Evolutionary conservation across 2,329 filamentous ascomycete species (phyloP).

Genomic region (Nigrograna mackinnonii): DNA sequence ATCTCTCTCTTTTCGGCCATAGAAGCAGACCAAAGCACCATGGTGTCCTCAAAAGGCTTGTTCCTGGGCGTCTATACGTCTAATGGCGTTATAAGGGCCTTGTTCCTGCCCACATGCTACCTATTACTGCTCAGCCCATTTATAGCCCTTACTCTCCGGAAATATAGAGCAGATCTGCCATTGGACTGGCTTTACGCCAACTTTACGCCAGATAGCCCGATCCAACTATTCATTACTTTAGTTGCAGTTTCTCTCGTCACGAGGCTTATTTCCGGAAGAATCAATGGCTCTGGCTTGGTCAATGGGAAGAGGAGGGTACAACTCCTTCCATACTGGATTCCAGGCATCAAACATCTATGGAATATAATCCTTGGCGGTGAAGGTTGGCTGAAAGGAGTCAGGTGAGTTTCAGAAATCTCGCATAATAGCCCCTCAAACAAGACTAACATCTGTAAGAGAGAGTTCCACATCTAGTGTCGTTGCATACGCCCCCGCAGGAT

Average conservation of each 20-base stretch:
- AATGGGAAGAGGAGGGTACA: constrained; percentile 47
- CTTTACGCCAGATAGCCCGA: constrained; percentile 32
- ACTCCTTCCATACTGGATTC: constrained; percentile 63
- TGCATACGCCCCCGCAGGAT: constrained; percentile 53
- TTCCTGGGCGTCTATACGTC: constrained; percentile 38
- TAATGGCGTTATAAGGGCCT: constrained; percentile 31
- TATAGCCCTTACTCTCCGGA: constrained; percentile 19
- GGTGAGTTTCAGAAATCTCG: constrained; percentile 30
- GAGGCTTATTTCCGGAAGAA: constrained; percentile 28
- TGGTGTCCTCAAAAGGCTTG: constrained; percentile 32
- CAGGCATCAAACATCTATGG: constrained; percentile 58
- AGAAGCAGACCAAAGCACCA: too few species aligned
- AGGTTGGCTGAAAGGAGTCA: constrained; percentile 46
- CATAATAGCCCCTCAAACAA: neutral
- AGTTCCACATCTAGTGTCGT: constrained; percentile 48
- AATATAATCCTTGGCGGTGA: constrained; percentile 53
- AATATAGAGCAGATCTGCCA: too few species aligned
- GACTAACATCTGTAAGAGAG: constrained; percentile 26
- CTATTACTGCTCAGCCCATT: constrained; percentile 34
- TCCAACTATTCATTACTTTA: constrained; percentile 29
- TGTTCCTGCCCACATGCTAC: constrained; percentile 40
- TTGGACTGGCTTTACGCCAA: too few species aligned
- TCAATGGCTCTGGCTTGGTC: constrained; percentile 14
- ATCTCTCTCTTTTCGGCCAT: too few species aligned
- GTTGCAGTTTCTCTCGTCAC: constrained; percentile 33